These are phyloP conservation scores for Sporothrix globosa DNA, from an alignment of 2,329 filamentous ascomycete genomes.

Conservation along the genomic window DNA sequence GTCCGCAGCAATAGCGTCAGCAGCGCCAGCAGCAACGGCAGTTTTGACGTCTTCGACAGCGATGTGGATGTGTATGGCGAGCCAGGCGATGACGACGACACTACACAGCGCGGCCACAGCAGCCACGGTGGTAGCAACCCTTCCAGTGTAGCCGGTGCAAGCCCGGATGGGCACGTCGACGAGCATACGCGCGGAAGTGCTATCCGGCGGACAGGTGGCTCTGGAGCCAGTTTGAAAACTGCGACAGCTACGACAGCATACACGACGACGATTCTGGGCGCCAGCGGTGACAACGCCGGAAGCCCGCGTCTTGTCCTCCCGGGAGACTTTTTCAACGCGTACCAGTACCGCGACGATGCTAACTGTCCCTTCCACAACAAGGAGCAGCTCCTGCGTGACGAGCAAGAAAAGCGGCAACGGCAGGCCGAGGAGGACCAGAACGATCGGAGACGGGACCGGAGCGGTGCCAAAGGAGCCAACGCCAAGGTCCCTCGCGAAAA, in stretches of 20 bases:
- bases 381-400: constrained; percentile 29
- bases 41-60: constrained; percentile 31
- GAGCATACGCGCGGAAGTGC: not conserved
- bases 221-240: not conserved
- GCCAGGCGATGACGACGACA: constrained; percentile 11
- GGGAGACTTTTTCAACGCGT: constrained; percentile 53
- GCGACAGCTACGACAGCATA: not conserved
- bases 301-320: constrained; percentile 47
- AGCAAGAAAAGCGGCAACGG: constrained; percentile 20
- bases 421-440: constrained; percentile 22
- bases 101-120: constrained; percentile 26
- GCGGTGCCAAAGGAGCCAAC: not conserved
- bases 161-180: constrained; percentile 23
- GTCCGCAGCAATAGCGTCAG: constrained; percentile 25
- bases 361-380: constrained; percentile 37
- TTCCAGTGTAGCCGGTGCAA: constrained; percentile 19
- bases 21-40: constrained; percentile 30
- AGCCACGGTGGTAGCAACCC: constrained; percentile 29
- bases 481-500: constrained; percentile 33
- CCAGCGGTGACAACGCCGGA: constrained; percentile 34
- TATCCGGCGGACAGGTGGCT: not conserved
- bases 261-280: constrained; percentile 30
- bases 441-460: constrained; percentile 1
- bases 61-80: constrained; percentile 33
- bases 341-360: constrained; percentile 39